Conservation (phyloP, 495 filamentous ascomycete genomes). For the Talaromyces liani region DNA sequence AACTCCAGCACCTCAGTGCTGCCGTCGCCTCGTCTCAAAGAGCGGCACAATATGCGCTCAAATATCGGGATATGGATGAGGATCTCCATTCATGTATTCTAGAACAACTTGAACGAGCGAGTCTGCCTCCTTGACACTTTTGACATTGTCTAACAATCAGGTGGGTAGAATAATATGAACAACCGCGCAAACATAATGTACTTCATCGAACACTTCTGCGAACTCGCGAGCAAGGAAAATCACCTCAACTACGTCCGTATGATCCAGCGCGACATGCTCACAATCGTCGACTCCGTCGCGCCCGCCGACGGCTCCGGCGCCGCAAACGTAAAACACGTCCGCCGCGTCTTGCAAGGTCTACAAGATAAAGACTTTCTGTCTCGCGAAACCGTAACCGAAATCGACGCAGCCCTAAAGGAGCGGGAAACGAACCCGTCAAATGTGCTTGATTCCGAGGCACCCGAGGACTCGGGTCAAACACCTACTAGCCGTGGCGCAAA, state of each 20-base stretch:
- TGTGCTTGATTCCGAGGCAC: conserved; percentile 29
- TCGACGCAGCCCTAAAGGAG: conserved; percentile 71
- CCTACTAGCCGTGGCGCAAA: conserved; percentile 21
- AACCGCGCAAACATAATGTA: conserved; percentile 98
- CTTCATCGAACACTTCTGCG: conserved; percentile 92
- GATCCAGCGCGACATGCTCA: conserved; percentile 88
- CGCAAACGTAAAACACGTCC: conserved; percentile 88
- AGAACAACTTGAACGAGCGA: conserved; percentile 82
- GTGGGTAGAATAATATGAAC: conserved; percentile 80
- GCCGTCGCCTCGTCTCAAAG: conserved; percentile 82
- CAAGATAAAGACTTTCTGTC: conserved; percentile 60
- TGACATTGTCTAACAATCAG: background rate
- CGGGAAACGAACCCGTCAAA: conserved; percentile 48
- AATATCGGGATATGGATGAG: conserved; percentile 86
- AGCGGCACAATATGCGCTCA: conserved; percentile 90
- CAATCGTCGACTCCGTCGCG: conserved; percentile 75
- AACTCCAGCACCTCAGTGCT: conserved; percentile 82
- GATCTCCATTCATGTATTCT: conserved; percentile 95
- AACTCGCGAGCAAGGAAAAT: conserved; percentile 69
- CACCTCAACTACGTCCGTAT: conserved; percentile 75
- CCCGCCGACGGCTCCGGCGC: conserved; percentile 84
- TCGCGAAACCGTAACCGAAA: conserved; percentile 61
- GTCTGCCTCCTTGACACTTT: conserved; percentile 7
- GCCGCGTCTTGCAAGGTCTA: conserved; percentile 66
- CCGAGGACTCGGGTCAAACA: conserved; percentile 27